Conservation (phyloP, 1,284 basidiomycete species). For the Ustilago hordei region DNA sequence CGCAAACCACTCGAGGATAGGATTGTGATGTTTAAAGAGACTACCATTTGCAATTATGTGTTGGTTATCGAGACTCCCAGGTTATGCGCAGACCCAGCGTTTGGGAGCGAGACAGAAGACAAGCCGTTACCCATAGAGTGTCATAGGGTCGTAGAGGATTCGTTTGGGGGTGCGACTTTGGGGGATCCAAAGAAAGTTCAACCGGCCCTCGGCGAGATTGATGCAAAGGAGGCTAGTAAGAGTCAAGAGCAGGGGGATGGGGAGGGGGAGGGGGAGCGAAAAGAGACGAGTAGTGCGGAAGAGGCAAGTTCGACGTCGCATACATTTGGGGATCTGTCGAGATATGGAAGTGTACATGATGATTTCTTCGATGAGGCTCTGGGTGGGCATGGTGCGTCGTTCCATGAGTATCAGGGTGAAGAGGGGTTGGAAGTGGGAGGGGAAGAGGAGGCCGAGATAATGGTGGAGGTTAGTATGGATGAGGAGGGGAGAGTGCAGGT, state of each 20-base stretch:
- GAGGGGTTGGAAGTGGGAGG: slow-evolving; percentile 8
- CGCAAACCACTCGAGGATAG: slow-evolving; percentile 44
- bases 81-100: slow-evolving; percentile 45
- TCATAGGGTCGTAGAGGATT: slow-evolving; percentile 41
- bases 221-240: not conserved
- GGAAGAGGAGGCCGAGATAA: slow-evolving; percentile 14
- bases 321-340: slow-evolving; percentile 46
- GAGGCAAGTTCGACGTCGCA: slow-evolving; percentile 25
- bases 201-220: slow-evolving; percentile 8
- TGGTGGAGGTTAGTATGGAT: slow-evolving; percentile 30
- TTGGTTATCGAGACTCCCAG: slow-evolving; percentile 53
- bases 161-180: slow-evolving; percentile 27
- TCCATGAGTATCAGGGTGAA: slow-evolving; percentile 15
- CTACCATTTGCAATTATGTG: slow-evolving; percentile 64
- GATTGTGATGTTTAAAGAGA: slow-evolving; percentile 63
- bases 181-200: slow-evolving; percentile 25
- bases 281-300: not conserved
- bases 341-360: slow-evolving; percentile 45
- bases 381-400: slow-evolving; percentile 30
- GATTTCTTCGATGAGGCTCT: slow-evolving; percentile 50
- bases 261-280: not conserved
- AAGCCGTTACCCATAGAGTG: slow-evolving; percentile 32
- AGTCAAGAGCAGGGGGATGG: not conserved
- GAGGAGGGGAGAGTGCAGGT: slow-evolving; percentile 29
- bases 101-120: slow-evolving; percentile 50